Base-by-base conservation (phyloP, 306 rosid genomes). In the Rosa persica region DNA sequence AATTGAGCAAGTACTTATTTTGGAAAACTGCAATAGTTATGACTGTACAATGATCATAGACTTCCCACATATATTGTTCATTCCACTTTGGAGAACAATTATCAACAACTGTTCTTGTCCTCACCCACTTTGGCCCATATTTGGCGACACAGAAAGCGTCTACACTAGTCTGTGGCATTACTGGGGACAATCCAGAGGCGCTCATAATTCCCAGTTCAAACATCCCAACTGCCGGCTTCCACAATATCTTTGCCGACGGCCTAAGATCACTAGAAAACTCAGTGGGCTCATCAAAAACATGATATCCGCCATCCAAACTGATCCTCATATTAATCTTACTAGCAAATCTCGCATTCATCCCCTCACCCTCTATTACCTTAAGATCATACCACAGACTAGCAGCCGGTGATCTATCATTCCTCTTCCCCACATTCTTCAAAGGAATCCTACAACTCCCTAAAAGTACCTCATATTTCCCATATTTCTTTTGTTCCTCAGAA, bases 91-190 rank as follows among this genome's bases (percentile, higher is more conserved):
- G 83, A 38, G 38, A 49, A 8, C 39, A 8, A 3, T 16, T 73
- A 52, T 52, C 74, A 5, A 73, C 10, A 0, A 66, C 40, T 0
- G 83, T 79, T 16, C 60, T 49, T 19, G 78, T 79, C 60, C 57
- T 19, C n/a, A 39, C 67, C 83, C 74, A 79, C 68, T 52, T 73
- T 12, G 65, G 55, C 2, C 83, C 78, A 5, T 79, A 79, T 5
- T 73, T 79, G 5, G 58, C 74, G 16, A 79, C 83, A 43, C 83
- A 73, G 76, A 79, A 88, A 5, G 89, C 85, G 55, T 88, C 85
- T 0, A 86, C 83, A 5, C 72, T 73, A 17, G 20, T 73, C 15
- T 39, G 22, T 0, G 67, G 51, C 19, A 11, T 54, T 12, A 39
- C 15, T 13, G 36, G 8, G 8, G 48, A 22, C 67, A 73, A 25